phyloP scores from a whole-genome alignment of 2,329 filamentous ascomycete genomes.

The Aspergillus pseudoterreus region DNA sequence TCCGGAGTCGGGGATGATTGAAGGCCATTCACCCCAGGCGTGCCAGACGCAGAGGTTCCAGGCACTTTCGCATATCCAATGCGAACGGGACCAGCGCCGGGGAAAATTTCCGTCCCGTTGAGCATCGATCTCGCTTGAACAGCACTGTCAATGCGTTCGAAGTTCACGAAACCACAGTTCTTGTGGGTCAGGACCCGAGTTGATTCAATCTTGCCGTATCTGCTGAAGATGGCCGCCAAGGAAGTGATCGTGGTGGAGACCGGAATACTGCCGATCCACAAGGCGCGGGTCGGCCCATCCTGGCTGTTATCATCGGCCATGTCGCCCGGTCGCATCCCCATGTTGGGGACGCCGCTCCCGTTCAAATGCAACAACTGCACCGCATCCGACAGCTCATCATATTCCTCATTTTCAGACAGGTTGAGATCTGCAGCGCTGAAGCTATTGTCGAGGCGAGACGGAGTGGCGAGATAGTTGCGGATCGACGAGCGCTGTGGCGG shows the following conservation, averaged over 20 bases:
- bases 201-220: slow-evolving; percentile 87
- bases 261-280: slow-evolving; percentile 97
- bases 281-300: slow-evolving; percentile 84
- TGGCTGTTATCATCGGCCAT: slow-evolving; percentile 72
- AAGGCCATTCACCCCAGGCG: slow-evolving; percentile 81
- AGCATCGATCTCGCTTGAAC: slow-evolving; percentile 81
- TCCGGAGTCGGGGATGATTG: slow-evolving; percentile 90
- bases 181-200: slow-evolving; percentile 95
- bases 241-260: slow-evolving; percentile 96
- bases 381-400: slow-evolving; percentile 74
- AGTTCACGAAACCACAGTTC: slow-evolving; percentile 98
- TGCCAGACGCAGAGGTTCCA: slow-evolving; percentile 72
- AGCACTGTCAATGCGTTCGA: slow-evolving; percentile 85
- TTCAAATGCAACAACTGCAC: slow-evolving; percentile 73
- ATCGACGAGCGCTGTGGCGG: slow-evolving; percentile 62
- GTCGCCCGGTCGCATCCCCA: slow-evolving; percentile 62
- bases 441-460: slow-evolving; percentile 69
- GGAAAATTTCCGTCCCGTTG: slow-evolving; percentile 98
- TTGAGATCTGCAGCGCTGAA: slow-evolving; percentile 73
- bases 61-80: slow-evolving; percentile 98
- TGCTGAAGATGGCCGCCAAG: slow-evolving; percentile 88
- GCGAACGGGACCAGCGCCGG: slow-evolving; percentile 85
- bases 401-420: slow-evolving; percentile 71
- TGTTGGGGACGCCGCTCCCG: slow-evolving; percentile 41
- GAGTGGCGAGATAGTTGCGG: slow-evolving; percentile 72